Evolutionary conservation across 2,329 filamentous ascomycete genomes (phyloP), one percentile per base, ranked within the genome.

Genomic region (Pseudopithomyces maydicus): DNA sequence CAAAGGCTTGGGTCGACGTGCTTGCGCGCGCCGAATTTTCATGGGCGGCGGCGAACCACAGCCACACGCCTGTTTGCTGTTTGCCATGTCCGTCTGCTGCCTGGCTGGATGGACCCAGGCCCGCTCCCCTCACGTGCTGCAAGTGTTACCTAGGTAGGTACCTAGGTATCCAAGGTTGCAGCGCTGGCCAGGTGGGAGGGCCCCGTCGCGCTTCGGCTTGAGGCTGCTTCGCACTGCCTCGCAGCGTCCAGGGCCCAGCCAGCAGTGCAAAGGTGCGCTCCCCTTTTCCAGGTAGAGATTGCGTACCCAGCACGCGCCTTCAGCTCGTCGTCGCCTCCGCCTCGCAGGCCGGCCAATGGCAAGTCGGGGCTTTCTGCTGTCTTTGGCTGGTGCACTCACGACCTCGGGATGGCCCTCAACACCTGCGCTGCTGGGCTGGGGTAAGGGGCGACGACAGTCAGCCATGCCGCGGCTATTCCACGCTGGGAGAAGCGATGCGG

Each of bases 301-400:
- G 26, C 26, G 26, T 29, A 5, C 26, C 26, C 26, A 29, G 26
- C 26, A 29, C 8, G 26, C 26, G 26, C 26, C 26, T 29, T 29
- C 26, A 29, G 26, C 26, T 29, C 26, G 26, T 29, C 42, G 42
- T 49, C 42, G 17, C 39, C n/a, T n/a, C n/a, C n/a, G n/a, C n/a
- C n/a, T n/a, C n/a, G n/a, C n/a, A n/a, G n/a, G n/a, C n/a, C n/a
- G n/a, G n/a, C n/a, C n/a, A n/a, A n/a, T n/a, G n/a, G n/a, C n/a
- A n/a, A n/a, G n/a, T n/a, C n/a, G n/a, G n/a, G 33, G 1, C 23
- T 43, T 57, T 61, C 63, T 52, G 54, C 56, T 35, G 15, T 50
- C 36, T 46, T 29, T 8, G n/a, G n/a, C n/a, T n/a, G n/a, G n/a
- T n/a, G n/a, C n/a, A n/a, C n/a, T n/a, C n/a, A n/a, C n/a, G n/a